Evolutionary conservation across 805 yeast species (phyloP), one percentile per base, ranked within the genome.

Genomic region (Yamadazyma philogaea): DNA sequence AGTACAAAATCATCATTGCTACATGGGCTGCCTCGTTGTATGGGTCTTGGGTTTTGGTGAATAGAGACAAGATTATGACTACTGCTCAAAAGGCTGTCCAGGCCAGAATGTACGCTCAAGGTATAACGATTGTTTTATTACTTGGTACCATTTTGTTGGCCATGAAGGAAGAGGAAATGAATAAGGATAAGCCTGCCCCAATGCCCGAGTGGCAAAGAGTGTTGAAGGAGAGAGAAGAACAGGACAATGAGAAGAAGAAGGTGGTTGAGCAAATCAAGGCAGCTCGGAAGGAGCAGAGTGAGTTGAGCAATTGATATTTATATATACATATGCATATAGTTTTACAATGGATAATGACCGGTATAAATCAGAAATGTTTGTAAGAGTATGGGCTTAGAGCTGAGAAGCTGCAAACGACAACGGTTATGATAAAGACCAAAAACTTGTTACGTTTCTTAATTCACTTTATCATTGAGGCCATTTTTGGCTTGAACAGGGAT

Each of bases 71-170:
- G 49, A 68, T 81, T 59, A 76, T 87, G 83, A 77, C 87, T 42
- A 75, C 72, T 49, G 66, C 93, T 4, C 95, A 87, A 66, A 87
- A 85, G 61, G 78, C 85, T 37, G 93, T 84, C 26, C 90, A 84
- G 59, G 95, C 95, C 24, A 81, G 95, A 77, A 87, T 87, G 85
- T 87, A 87, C 59, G 95, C 95, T 8, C 95, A 87, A 63, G 86
- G 84, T 50, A 64, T 85, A 42, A 84, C 95, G 1, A 89, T 87
- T 41, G 75, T 76, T 8, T 66, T 87, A 47, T 66, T 87, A 50
- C 63, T 87, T 42, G 88, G 81, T 17, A 79, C 93, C 0, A 75
- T 87, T 55, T 80, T 81, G 39, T 64, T 82, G 50, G 72, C 82
- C 34, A 74, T 81, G 64, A 82, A 79, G 49, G 88, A 84, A 52